Conservation (phyloP, 106 monocot species). For the Phalaenopsis aphrodite region DNA sequence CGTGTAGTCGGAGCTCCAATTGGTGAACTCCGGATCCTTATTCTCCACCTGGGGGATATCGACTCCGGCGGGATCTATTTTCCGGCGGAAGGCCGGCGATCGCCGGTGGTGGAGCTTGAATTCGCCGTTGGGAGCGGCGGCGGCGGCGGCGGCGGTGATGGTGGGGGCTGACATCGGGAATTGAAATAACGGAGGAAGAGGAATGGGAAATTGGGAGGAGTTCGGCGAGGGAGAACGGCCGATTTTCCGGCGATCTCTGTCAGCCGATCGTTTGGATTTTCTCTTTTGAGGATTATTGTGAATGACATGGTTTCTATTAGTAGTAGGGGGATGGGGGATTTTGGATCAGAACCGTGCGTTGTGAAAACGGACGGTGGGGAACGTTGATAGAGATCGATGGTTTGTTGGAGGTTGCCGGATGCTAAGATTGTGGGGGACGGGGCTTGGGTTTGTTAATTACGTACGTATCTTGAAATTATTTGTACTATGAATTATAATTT, state of each 20-base stretch:
- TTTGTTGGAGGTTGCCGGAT: too few relatives aligned
- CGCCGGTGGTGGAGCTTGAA: slow-evolving; percentile 26
- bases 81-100: neutral
- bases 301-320: neutral
- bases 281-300: too few relatives aligned
- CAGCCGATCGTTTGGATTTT: neutral
- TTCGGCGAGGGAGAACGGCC: neutral
- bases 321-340: neutral
- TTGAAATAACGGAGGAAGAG: neutral
- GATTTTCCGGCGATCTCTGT: neutral
- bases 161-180: neutral
- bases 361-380: neutral
- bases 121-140: neutral
- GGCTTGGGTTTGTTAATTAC: too few relatives aligned
- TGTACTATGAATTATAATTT: too few relatives aligned
- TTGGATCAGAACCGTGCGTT: neutral
- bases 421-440: neutral
- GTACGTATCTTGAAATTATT: too few relatives aligned
- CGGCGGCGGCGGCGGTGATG: neutral
- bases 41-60: neutral
- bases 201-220: neutral
- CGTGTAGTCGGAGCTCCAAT: slow-evolving; percentile 16
- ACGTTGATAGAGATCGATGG: neutral
- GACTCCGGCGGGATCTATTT: neutral
- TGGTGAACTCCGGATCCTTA: neutral